Percentiles rank a stretch among this genome's conserved stretches.
Conservation (phyloP, 768 basidiomycete species). For the Russula earlei region DNA sequence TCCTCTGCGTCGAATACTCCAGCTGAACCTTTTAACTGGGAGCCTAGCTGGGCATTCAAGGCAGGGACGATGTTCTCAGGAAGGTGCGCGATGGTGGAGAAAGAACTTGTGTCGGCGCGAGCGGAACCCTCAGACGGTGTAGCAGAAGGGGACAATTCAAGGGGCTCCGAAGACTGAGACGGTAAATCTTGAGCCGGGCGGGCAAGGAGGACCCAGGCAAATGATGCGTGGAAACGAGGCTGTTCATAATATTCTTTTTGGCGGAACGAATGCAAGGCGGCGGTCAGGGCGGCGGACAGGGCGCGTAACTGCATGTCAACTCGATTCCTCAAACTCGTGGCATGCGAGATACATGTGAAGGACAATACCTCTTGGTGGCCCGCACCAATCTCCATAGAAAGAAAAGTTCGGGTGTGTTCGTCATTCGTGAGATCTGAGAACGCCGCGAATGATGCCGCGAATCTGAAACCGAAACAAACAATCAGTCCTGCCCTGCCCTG, state of each 20-base stretch:
- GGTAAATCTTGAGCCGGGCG: neutral
- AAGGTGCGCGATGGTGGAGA: neutral
- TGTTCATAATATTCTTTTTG: constrained; percentile 72
- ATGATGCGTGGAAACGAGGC: constrained; percentile 82
- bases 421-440: constrained; percentile 71
- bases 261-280: constrained; percentile 48
- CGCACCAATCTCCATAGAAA: constrained; percentile 74
- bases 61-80: constrained; percentile 1
- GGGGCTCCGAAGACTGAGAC: neutral
- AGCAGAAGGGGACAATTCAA: neutral
- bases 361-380: constrained; percentile 62
- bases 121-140: neutral
- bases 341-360: neutral
- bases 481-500: constrained; percentile 7
- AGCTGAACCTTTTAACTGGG: neutral
- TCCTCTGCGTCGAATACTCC: constrained; percentile 1
- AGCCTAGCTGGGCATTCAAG: neutral
- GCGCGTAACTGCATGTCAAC: constrained; percentile 41
- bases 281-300: constrained; percentile 47
- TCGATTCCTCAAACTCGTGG: neutral
- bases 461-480: constrained; percentile 37
- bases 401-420: constrained; percentile 70
- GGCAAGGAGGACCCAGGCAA: constrained; percentile 76
- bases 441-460: constrained; percentile 59
- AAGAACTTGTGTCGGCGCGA: neutral